Base-by-base conservation (phyloP, 352 stramenopile species). In the Pythium apleroticum region DNA sequence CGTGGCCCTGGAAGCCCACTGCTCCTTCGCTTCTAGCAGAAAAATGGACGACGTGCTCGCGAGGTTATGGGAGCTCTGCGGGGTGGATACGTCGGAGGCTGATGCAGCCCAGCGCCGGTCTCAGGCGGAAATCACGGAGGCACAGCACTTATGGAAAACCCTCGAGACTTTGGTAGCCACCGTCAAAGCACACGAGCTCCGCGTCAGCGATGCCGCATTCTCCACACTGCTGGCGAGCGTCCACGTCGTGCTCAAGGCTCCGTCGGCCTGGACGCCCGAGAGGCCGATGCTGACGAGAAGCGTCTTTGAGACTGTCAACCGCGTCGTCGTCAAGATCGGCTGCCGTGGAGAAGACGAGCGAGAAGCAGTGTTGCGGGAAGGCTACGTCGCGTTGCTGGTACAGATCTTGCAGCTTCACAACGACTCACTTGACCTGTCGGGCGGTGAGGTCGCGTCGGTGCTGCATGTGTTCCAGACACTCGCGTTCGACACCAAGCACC, bases 391-490 rank as follows among this genome's bases (percentile, higher is more conserved):
- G 25, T 53, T 78, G 4, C 66, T 91, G 2, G 64, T 84, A 19
- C 37, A 62, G 3, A 74, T 69, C 0, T 58, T 83, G 17, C 56
- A 55, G 3, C n/a, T 30, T 0, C 22, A 64, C 11, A 59, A 72
- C 10, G 41, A 10, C 56, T 46, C 5, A 37, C 50, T 39, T 9
- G 24, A 24, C 45, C 69, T 73, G 1, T 50, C 60, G 0, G 14
- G 41, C 1, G 35, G 19, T 10, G 60, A 73, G n/a, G 63, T 70
- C 4, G 63, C 75, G 0, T 33, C 63, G 9, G 72, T 69, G 24
- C 54, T 93, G 9, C 76, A 90, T 14, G 74, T 76, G 0, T 63
- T 93, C 20, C 70, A 88, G 27, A 77, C 65, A 0, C 58, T 91
- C 3, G 81, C 76, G 7, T 66, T 73, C 22, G 78, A 88, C 12